Percentiles rank a stretch among this genome's conserved stretches.
Conservation (phyloP, 2,329 filamentous ascomycete species). For the Aphanocladium album region DNA sequence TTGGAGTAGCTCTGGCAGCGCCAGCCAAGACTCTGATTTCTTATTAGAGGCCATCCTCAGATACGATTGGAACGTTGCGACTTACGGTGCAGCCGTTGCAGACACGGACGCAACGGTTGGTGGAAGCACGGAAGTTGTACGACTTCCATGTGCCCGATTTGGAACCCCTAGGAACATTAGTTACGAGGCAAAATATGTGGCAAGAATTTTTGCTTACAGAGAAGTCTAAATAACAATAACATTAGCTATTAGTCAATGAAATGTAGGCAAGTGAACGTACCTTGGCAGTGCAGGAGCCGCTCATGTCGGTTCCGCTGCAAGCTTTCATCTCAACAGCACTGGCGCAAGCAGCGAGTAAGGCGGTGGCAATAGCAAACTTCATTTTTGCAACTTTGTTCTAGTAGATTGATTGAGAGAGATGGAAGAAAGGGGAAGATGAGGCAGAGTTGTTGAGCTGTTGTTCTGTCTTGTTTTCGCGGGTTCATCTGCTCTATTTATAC, state of each 20-base stretch:
- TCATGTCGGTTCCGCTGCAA: slow-evolving; percentile 11
- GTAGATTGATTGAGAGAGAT: not conserved
- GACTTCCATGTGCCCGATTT: slow-evolving; percentile 11
- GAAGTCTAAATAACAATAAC: not conserved
- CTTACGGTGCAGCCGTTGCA: slow-evolving; percentile 13
- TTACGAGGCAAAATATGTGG: not conserved
- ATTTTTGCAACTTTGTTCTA: not conserved
- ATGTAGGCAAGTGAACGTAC: not conserved
- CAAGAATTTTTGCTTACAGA: not conserved
- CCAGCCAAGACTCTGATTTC: not conserved
- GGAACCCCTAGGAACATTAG: slow-evolving; percentile 7
- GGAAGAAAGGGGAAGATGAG: not conserved
- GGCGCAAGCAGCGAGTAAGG: slow-evolving; percentile 10
- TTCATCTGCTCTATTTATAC: slow-evolving; percentile 1
- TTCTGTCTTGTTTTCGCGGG: not conserved
- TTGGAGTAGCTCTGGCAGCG: slow-evolving; percentile 13
- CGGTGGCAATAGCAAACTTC: slow-evolving; percentile 10
- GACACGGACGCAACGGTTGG: slow-evolving; percentile 13
- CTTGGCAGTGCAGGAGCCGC: slow-evolving; percentile 8
- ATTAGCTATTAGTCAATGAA: not conserved
- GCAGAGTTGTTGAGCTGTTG: not conserved
- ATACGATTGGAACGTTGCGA: no score
- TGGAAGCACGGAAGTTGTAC: slow-evolving; percentile 13
- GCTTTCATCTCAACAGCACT: slow-evolving; percentile 13
- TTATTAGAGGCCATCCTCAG: no score